Conservation (phyloP, 148 eudicot species). For the Persicaria tinctoria region DNA sequence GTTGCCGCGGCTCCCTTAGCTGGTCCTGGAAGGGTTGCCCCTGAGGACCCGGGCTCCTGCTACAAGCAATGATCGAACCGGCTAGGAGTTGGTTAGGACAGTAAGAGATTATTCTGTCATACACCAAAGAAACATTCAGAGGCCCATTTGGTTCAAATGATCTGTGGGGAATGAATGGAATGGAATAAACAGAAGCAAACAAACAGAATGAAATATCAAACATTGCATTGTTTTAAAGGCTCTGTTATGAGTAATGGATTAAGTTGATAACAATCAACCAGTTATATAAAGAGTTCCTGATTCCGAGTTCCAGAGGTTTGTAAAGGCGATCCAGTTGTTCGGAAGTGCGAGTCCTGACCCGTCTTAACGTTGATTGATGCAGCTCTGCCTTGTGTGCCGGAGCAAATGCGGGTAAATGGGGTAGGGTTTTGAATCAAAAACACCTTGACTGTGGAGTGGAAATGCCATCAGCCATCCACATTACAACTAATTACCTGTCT, state of each 20-base stretch:
- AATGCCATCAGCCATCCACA: no score
- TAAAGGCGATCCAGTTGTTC: no score
- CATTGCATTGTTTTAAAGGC: neutral
- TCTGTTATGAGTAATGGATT: neutral
- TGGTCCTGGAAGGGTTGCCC: slow-evolving; percentile 61
- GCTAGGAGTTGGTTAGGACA: neutral
- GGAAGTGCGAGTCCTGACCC: no score
- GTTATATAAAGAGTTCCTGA: no score
- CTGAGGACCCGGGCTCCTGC: slow-evolving; percentile 66
- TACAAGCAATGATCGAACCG: slow-evolving; percentile 31
- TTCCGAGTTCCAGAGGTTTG: no score
- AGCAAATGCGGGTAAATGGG: no score
- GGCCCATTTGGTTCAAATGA: neutral
- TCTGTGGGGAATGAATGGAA: neutral
- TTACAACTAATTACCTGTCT: no score
- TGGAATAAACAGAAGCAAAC: neutral
- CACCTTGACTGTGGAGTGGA: no score
- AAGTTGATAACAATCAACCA: no score
- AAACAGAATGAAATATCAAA: neutral
- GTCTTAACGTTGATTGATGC: no score
- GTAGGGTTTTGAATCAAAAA: no score
- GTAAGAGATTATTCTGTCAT: neutral
- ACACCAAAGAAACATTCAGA: neutral
- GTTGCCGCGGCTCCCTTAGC: slow-evolving; percentile 75
- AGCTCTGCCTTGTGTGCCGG: no score